Evolutionary conservation across 208 protist genomes (phyloP), one percentile per base, ranked within the genome.

Genomic region (Trypanosoma caninum): DNA sequence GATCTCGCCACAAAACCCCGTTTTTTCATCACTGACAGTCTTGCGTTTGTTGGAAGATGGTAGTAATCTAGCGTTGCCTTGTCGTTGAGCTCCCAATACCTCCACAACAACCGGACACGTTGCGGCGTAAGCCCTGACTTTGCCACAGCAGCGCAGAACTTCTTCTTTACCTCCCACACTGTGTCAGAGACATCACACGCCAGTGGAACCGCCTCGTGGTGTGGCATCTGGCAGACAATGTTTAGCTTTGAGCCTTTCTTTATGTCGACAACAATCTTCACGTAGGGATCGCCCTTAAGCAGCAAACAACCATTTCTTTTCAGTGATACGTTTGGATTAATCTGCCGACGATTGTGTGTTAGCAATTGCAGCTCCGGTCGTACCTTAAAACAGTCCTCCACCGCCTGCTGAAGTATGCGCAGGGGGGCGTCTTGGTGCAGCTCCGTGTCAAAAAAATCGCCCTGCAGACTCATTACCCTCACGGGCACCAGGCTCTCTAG

Each of bases 11-110:
- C 4, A 46, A 59, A 53, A 25, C 59, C 54, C 4, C 59, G 59
- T 23, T 63, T 68, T 33, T 66, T 42, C 34, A 70, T 77, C 46
- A 82, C 74, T 22, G 59, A 59, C 20, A 93, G 57, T 61, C 80
- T 75, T 28, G 82, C 64, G 59, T 94, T 94, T 1, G 87, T 89
- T 22, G 80, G 76, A 27, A 94, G 62, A 52, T 84, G 81, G 72
- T 94, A 91, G 69, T 91, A 91, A 64, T 84, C 78, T 57, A 94
- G 65, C 2, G 78, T 84, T 11, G 87, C 83, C 52, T 73, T 76
- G 72, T 94, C 82, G 62, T 89, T 89, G 23, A 94, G 84, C 69
- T 91, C 87, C 72, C 87, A 82, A 67, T 94, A 94, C 20, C 87
- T 76, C 82, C 84, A 94, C 52, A 91, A 50, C 35, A 94, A 66